Evolutionary conservation across 305 asterid species (phyloP).

Genomic region (Salvia sclarea): DNA sequence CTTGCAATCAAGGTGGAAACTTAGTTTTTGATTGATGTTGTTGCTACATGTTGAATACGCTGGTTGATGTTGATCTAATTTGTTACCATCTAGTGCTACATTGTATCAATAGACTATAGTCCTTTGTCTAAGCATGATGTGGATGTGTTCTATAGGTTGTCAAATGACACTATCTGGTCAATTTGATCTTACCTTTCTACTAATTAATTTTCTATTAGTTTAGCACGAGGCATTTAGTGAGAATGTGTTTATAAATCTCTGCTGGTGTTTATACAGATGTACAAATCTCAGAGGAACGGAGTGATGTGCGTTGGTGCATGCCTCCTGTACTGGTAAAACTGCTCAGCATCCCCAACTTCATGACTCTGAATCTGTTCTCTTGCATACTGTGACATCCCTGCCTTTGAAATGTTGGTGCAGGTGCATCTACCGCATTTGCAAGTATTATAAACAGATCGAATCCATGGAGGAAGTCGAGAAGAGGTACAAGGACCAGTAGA

Average conservation of each 20-base stretch:
- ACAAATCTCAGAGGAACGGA: constrained; percentile 83
- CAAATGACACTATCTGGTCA: not conserved
- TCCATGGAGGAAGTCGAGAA: constrained; percentile 76
- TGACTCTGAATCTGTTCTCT: not conserved
- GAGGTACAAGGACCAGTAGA: constrained; percentile 79
- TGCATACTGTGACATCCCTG: not conserved
- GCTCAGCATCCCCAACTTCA: not conserved
- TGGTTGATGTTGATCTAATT: not conserved
- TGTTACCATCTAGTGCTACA: not conserved
- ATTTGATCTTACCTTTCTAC: not conserved
- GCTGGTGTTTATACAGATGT: constrained; percentile 51
- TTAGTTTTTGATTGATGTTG: not conserved
- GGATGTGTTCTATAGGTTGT: not conserved
- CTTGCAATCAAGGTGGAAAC: not conserved
- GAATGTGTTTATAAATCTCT: constrained; percentile 1
- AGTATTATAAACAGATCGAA: constrained; percentile 60
- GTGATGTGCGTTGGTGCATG: constrained; percentile 66
- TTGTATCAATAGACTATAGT: not conserved
- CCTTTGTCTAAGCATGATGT: no score
- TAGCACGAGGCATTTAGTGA: not conserved
- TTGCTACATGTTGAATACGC: not conserved
- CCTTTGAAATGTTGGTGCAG: constrained; percentile 37
- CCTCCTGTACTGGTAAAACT: constrained; percentile 71
- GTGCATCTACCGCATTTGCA: constrained; percentile 80
- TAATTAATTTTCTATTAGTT: not conserved